Base-by-base conservation (phyloP, 2,329 filamentous ascomycete genomes). In the Fusarium cicatricum region DNA sequence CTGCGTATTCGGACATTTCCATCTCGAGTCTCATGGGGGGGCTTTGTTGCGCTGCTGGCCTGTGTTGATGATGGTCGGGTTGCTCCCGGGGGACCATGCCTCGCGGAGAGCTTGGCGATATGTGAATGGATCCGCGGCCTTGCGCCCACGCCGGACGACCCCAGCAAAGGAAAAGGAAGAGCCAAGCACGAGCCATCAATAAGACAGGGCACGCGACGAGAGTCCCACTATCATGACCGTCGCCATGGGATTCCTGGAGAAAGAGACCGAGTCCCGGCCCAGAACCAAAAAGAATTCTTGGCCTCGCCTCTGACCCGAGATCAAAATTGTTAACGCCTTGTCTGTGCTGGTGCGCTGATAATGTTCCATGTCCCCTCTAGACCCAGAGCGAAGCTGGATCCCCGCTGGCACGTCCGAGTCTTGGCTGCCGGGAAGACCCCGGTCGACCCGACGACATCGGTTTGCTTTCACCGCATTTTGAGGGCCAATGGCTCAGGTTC, bases 401-500 rank as follows among this genome's bases (percentile, higher is more conserved):
- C 53, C 28, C 42, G n/a, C 33, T 40, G 43, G 16, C 39, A 26
- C 28, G 26, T 38, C 45, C 41, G 46, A 12, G 33, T 15, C 54
- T 53, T 54, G 47, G 57, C 43, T 44, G 42, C 66, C 41, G 43
- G 66, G 66, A 66, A 66, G 48, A 66, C 62, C 66, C 66, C 54
- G 47, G 66, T 65, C 41, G 34, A 40, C 47, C 41, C 54, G 57
- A 58, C 52, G 58, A 54, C 54, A 52, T 54, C 55, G 62, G 58
- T 53, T n/a, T 52, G 54, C 66, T 69, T 69, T 69, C 66, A 69
- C 66, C 66, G 66, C 66, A 69, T 68, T 62, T 68, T 68, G 60
- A 52, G 51, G 52, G 60, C 33, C 63, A 64, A 64, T 55, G 55
- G 58, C 60, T n/a, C n/a, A n/a, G n/a, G n/a, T n/a, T n/a, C n/a